These are phyloP conservation scores for Tuctoria greenei DNA, from an alignment of 176 grass and related monocot genomes.

Conservation along the genomic window DNA sequence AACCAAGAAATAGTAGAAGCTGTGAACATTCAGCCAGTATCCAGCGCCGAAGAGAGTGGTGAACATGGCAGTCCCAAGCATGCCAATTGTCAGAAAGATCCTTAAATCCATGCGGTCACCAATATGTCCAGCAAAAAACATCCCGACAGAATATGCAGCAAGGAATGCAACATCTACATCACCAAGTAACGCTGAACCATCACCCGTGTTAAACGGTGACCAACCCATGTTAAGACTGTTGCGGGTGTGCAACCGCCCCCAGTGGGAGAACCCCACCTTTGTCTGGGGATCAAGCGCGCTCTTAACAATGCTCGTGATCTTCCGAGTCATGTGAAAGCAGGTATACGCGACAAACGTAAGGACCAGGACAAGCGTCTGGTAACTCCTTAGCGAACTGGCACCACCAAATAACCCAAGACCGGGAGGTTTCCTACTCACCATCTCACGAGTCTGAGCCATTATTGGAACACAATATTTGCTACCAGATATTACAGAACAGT, in stretches of 20 bases:
- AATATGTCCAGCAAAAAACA: conserved; percentile 85
- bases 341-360: conserved; percentile 79
- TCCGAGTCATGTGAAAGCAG: conserved; percentile 74
- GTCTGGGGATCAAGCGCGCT: conserved; percentile 66
- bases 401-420: conserved; percentile 39
- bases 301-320: conserved; percentile 81
- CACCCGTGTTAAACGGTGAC: conserved; percentile 58
- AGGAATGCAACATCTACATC: conserved; percentile 78
- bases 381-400: conserved; percentile 25
- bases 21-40: conserved; percentile 84
- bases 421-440: conserved; percentile 40
- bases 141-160: conserved; percentile 68
- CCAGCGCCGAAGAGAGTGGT: conserved; percentile 73
- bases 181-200: conserved; percentile 63
- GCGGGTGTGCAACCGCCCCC: conserved; percentile 26
- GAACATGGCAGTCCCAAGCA: conserved; percentile 73
- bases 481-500: neutral
- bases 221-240: conserved; percentile 42
- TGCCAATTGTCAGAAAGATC: conserved; percentile 75
- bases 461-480: conserved; percentile 24
- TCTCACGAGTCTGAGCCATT: conserved; percentile 41
- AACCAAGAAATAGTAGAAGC: conserved; percentile 65
- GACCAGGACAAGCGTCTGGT: conserved; percentile 61
- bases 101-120: conserved; percentile 75
- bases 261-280: conserved; percentile 45